phyloP scores from a whole-genome alignment of 441 rosid genomes.

The Erodium trifolium region DNA sequence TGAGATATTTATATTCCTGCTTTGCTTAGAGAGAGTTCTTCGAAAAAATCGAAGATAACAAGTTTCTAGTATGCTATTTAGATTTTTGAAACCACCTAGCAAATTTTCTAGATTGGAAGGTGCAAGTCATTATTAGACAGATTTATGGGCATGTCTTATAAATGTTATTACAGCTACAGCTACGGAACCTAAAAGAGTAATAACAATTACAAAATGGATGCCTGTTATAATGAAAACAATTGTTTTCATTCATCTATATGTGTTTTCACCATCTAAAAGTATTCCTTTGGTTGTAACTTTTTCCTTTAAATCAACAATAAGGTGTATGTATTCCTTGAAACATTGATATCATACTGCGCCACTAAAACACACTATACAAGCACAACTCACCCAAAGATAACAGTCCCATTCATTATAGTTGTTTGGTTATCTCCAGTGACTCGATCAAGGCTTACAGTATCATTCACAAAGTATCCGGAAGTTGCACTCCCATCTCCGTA shows the following conservation, averaged over 20 bases:
- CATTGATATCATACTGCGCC: background rate
- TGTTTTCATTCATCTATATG: slow-evolving; percentile 5
- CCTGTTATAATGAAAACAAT: background rate
- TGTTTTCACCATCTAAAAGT: background rate
- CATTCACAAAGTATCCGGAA: slow-evolving; percentile 5
- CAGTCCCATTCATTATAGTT: background rate
- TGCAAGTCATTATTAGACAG: background rate
- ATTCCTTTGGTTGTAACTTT: too few species aligned
- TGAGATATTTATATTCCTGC: too few species aligned
- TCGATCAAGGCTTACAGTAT: slow-evolving; percentile 1
- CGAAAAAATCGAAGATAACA: too few species aligned
- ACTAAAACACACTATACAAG: background rate
- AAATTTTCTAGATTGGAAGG: too few species aligned
- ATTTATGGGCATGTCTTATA: background rate
- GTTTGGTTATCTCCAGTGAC: background rate
- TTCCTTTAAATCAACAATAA: background rate
- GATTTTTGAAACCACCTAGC: too few species aligned
- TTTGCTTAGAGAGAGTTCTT: too few species aligned
- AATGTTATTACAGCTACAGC: background rate
- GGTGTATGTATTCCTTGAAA: slow-evolving; percentile 1
- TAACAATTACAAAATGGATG: background rate
- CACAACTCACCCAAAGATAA: slow-evolving; percentile 5
- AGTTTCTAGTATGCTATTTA: too few species aligned
- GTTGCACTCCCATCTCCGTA: slow-evolving; percentile 4
- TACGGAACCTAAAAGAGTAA: background rate